phyloP scores from a whole-genome alignment of 202 grass and related monocot species.

The Tripidium arundinaceum region DNA sequence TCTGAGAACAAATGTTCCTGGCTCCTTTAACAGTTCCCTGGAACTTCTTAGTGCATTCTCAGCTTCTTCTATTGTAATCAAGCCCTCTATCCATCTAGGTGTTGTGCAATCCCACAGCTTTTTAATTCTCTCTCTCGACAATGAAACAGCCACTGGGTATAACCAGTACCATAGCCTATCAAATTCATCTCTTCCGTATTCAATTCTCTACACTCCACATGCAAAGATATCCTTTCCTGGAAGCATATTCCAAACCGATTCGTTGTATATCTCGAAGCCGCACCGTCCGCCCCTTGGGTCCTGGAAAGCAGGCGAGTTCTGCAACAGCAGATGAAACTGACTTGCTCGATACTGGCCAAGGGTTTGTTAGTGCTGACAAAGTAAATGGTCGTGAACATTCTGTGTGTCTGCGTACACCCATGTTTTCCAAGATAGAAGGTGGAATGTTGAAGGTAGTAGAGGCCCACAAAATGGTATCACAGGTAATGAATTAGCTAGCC shows the following conservation, averaged over 20 bases:
- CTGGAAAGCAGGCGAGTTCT: constrained; percentile 44
- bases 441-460: constrained; percentile 20
- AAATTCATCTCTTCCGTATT: constrained; percentile 85
- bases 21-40: constrained; percentile 27
- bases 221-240: constrained; percentile 80
- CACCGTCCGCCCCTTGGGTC: constrained; percentile 28
- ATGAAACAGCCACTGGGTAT: constrained; percentile 73
- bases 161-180: constrained; percentile 91
- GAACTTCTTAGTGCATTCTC: constrained; percentile 59
- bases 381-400: constrained; percentile 37
- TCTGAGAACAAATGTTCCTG: constrained; percentile 80
- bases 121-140: constrained; percentile 67
- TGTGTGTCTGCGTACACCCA: constrained; percentile 37
- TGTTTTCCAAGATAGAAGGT: constrained; percentile 50
- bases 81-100: constrained; percentile 83
- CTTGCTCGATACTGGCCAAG: constrained; percentile 31
- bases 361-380: constrained; percentile 37
- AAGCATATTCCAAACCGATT: constrained; percentile 79
- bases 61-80: constrained; percentile 79
- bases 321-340: constrained; percentile 39
- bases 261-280: constrained; percentile 89
- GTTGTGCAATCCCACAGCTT: constrained; percentile 56
- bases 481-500: constrained; percentile 40
- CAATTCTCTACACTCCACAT: constrained; percentile 53
- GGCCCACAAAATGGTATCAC: constrained; percentile 37